Percentiles rank a stretch among this genome's conserved stretches.
Evolutionary conservation across 1,139 yeast species (phyloP).

Genomic region (Pichia sp.): DNA sequence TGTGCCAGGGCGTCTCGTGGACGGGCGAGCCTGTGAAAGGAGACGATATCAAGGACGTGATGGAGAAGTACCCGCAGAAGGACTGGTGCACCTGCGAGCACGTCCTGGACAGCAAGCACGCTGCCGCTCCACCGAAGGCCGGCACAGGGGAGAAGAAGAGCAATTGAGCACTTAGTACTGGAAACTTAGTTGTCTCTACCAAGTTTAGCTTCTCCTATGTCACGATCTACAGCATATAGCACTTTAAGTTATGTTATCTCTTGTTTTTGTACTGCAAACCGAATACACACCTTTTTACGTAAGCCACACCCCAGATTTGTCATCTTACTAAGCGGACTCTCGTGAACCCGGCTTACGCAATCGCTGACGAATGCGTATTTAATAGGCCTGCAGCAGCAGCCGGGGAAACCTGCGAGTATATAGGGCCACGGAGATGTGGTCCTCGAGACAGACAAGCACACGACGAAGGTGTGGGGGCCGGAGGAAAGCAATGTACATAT

Average conservation of each 20-base stretch:
- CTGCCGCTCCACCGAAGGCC: slow-evolving; percentile 32
- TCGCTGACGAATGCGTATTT: background rate
- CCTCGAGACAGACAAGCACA: too few species aligned
- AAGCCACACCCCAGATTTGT: background rate
- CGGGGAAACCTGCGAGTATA: too few species aligned
- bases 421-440: too few species aligned
- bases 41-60: slow-evolving; percentile 35
- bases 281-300: background rate
- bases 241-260: too few species aligned
- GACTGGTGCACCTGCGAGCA: slow-evolving; percentile 41
- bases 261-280: too few species aligned
- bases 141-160: slow-evolving; percentile 28
- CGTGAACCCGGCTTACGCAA: background rate
- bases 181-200: too few species aligned
- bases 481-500: background rate
- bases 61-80: slow-evolving; percentile 39
- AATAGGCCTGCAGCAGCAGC: too few species aligned
- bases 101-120: slow-evolving; percentile 32
- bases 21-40: slow-evolving; percentile 37
- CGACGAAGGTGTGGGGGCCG: too few species aligned
- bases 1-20: slow-evolving; percentile 41
- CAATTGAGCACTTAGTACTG: too few species aligned
- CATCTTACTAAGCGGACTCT: slow-evolving; percentile 5
- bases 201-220: too few species aligned
- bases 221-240: too few species aligned